Base-by-base conservation (phyloP, 2,329 filamentous ascomycete genomes). In the Fusarium solani-melongenae region DNA sequence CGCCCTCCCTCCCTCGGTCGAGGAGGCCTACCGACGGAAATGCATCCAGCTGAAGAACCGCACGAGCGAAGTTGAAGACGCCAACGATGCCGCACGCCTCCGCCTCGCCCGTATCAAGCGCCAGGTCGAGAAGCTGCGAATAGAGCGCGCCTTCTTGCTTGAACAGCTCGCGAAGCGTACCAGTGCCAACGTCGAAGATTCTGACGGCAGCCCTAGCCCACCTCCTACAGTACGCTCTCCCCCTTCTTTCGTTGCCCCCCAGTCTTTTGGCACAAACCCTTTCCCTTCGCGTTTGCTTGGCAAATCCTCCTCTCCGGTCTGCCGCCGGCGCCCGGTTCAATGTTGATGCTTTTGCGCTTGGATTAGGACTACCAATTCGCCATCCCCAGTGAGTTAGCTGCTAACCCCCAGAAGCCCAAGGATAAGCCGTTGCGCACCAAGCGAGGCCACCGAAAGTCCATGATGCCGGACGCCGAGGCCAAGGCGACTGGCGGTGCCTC, bases 11-110 rank as follows among this genome's bases (percentile, higher is more conserved):
- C 96, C 96, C 17, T 97, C 95, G 17, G 95, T 98, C 72, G 96
- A 99, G 84, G 93, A 96, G 81, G 95, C 96, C 59, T 99, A 98
- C 84, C 95, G 96, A 79, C 91, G 94, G 74, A 98, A 99, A 90
- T 98, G 96, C 83, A 94, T 98, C 81, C 93, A 97, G 78, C 90
- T 99, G 24, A 97, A 97, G 85, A 93, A 94, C 78, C 93, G 96
- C 70, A 94, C 96, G 73, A 93, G 92, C 81, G 95, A 98, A 82
- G 94, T 98, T 77, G 95, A 98, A 82, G 92, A 94, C 69, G 92
- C 94, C 79, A 98, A 98, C 82, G 95, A 98, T 78, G 90, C 93
- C 66, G 92, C 94, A 55, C 91, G 94, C 62, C 86, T 94, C 62
- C 93, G 94, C 60, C 93, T 98, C 72, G 87, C 89, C 44, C 92